Conservation (phyloP, 2,329 filamentous ascomycete species). For the Fusarium hainanense region DNA sequence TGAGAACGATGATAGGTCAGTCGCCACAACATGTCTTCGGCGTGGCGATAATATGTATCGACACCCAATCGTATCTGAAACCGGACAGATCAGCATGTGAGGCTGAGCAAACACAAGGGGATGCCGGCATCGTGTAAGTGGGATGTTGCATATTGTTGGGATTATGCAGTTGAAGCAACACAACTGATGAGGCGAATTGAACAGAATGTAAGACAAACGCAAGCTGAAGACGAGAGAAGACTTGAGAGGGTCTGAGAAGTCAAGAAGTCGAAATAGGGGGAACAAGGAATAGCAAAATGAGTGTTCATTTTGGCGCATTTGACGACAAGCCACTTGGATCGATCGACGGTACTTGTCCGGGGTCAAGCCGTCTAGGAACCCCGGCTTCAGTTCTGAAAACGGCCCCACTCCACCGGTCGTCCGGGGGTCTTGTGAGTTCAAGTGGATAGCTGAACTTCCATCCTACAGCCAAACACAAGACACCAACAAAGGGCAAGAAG, state of each 20-base stretch:
- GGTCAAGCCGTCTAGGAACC: not conserved
- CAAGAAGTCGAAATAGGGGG: not conserved
- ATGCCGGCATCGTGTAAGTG: constrained; percentile 8
- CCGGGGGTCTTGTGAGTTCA: too few species aligned
- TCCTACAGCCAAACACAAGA: not conserved
- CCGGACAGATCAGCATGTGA: constrained; percentile 1
- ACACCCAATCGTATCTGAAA: constrained; percentile 5
- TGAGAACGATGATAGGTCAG: not conserved
- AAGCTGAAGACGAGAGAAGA: not conserved
- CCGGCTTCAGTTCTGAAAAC: not conserved
- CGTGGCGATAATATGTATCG: not conserved
- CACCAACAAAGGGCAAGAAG: not conserved
- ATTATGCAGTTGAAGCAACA: not conserved
- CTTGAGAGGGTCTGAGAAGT: not conserved
- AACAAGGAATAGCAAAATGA: not conserved
- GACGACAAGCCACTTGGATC: constrained; percentile 2
- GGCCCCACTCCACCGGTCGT: too few species aligned
- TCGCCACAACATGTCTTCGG: not conserved
- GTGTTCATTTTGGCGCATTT: not conserved
- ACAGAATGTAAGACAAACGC: not conserved
- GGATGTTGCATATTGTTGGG: not conserved
- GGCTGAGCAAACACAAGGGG: not conserved
- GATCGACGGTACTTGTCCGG: not conserved
- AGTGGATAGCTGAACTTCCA: too few species aligned
- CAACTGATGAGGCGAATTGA: not conserved